phyloP scores from a whole-genome alignment of 192 early-diverging fungal genomes.

The Backusella macrospora region DNA sequence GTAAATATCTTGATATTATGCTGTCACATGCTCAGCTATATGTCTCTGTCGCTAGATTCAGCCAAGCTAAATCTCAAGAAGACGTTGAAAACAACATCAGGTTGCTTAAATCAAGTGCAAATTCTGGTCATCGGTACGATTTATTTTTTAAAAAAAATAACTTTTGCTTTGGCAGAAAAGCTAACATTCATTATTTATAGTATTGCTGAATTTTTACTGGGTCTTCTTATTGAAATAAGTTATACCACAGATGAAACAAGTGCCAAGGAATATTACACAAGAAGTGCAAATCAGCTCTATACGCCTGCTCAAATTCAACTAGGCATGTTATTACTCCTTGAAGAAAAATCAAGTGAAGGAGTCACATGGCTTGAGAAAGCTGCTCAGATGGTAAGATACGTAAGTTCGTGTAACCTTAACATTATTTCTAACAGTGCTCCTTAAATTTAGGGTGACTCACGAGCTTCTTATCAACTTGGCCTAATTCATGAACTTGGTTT shows the following conservation, averaged over 20 bases:
- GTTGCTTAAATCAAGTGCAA: slow-evolving; percentile 38
- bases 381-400: slow-evolving; percentile 30
- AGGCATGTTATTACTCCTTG: slow-evolving; percentile 27
- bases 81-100: slow-evolving; percentile 21
- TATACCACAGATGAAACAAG: slow-evolving; percentile 25
- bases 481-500: slow-evolving; percentile 35
- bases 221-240: slow-evolving; percentile 16
- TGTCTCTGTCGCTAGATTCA: slow-evolving; percentile 29
- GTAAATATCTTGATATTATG: neutral
- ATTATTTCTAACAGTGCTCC: neutral
- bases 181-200: neutral
- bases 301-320: slow-evolving; percentile 39
- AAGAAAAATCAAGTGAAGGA: slow-evolving; percentile 28
- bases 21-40: slow-evolving; percentile 34
- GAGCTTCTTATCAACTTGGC: slow-evolving; percentile 37
- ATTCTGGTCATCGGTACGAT: slow-evolving; percentile 38
- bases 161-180: neutral
- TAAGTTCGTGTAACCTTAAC: neutral
- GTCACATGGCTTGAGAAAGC: slow-evolving; percentile 39
- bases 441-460: slow-evolving; percentile 28
- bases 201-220: slow-evolving; percentile 16
- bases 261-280: slow-evolving; percentile 33
- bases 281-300: slow-evolving; percentile 40
- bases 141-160: neutral
- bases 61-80: slow-evolving; percentile 17